A percentile compares a stretch with the other conserved stretches of the same genome.
These are phyloP conservation scores for Nannochloropsis salina DNA, from an alignment of 108 stramenopile species.

Conservation along the genomic window DNA sequence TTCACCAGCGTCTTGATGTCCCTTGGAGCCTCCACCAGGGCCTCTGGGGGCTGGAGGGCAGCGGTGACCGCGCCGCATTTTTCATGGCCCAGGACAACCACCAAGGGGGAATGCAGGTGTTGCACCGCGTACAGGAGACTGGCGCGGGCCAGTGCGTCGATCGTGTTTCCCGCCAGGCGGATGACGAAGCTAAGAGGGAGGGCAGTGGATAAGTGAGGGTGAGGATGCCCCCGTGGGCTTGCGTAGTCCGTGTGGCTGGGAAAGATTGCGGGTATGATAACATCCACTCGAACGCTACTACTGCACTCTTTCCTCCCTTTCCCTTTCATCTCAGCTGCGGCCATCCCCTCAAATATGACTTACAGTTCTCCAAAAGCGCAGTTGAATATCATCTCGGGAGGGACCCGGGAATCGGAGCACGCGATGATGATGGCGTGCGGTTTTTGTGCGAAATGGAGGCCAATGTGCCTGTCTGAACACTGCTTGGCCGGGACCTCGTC, in stretches of 20 bases:
- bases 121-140: conserved; percentile 8
- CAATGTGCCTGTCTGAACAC: conserved; percentile 2
- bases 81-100: conserved; percentile 17
- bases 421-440: not conserved
- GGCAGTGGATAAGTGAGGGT: not conserved
- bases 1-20: not conserved
- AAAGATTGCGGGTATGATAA: not conserved
- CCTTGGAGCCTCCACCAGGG: not conserved
- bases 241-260: no score
- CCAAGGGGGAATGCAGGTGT: not conserved
- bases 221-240: no score
- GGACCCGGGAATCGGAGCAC: not conserved
- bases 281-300: conserved; percentile 4
- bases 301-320: not conserved
- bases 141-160: not conserved
- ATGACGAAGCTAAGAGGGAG: not conserved
- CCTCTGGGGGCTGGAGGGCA: not conserved
- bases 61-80: conserved; percentile 2
- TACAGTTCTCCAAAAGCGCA: conserved; percentile 17
- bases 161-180: not conserved
- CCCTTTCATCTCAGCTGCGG: no score
- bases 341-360: not conserved
- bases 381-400: not conserved
- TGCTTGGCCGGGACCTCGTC: not conserved
- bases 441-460: not conserved